These are phyloP conservation scores for Cicer judaicum DNA, from an alignment of 306 rosid species.

Conservation along the genomic window DNA sequence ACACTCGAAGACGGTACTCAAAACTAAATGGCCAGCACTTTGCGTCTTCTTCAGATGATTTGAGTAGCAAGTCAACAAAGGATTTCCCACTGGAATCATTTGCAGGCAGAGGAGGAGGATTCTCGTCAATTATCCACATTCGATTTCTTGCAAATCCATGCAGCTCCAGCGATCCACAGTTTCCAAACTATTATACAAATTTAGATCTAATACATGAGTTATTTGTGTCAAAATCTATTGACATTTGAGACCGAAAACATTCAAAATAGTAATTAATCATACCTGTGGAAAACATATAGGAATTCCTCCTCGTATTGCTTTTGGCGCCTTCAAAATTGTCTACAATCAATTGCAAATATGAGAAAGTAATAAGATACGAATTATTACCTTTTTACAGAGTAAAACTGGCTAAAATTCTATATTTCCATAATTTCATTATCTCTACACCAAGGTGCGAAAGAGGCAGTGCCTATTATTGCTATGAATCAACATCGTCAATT, in stretches of 20 bases:
- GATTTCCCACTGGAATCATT: constrained; percentile 64
- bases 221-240: not conserved
- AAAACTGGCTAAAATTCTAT: constrained; percentile 26
- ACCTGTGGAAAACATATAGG: constrained; percentile 95
- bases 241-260: constrained; percentile 13
- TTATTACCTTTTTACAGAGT: constrained; percentile 32
- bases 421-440: constrained; percentile 23
- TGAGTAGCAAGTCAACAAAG: constrained; percentile 73
- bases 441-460: constrained; percentile 18
- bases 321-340: constrained; percentile 77
- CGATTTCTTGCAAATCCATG: constrained; percentile 94
- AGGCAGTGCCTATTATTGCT: constrained; percentile 13
- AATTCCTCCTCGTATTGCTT: constrained; percentile 89
- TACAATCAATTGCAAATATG: constrained; percentile 42
- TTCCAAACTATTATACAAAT: constrained; percentile 74
- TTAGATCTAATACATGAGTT: constrained; percentile 34
- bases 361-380: constrained; percentile 31
- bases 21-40: constrained; percentile 88
- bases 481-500: not conserved
- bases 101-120: constrained; percentile 65
- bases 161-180: constrained; percentile 77
- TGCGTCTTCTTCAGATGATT: constrained; percentile 80
- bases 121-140: constrained; percentile 80
- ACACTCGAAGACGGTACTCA: constrained; percentile 85
- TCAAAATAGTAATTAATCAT: constrained; percentile 32